Percentiles rank a stretch among this genome's conserved stretches.
phyloP scores from a whole-genome alignment of 148 eudicot genomes.

The Dysphania ambrosioides region DNA sequence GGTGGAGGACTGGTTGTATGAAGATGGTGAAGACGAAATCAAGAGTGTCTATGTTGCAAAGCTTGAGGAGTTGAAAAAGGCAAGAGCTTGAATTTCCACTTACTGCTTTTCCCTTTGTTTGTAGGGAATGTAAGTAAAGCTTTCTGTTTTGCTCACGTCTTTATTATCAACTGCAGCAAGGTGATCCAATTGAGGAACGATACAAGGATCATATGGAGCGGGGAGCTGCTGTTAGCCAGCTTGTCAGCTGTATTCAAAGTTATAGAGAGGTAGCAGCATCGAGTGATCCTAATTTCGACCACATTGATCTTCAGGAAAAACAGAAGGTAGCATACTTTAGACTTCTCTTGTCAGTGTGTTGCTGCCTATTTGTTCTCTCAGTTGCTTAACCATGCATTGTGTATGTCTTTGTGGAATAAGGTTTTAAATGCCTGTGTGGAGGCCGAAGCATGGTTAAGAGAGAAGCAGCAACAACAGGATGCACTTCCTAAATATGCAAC shows the following conservation, averaged over 20 bases:
- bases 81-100: slow-evolving; percentile 10
- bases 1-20: slow-evolving; percentile 94
- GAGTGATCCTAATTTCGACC: slow-evolving; percentile 75
- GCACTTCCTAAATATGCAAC: slow-evolving; percentile 63
- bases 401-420: slow-evolving; percentile 23
- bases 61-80: slow-evolving; percentile 95
- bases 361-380: background rate
- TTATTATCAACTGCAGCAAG: slow-evolving; percentile 55
- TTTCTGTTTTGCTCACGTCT: background rate
- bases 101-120: background rate
- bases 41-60: slow-evolving; percentile 88
- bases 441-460: slow-evolving; percentile 85
- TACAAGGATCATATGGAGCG: slow-evolving; percentile 68
- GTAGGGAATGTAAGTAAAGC: background rate
- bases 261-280: slow-evolving; percentile 74
- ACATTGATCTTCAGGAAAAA: slow-evolving; percentile 74
- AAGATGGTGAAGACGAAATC: slow-evolving; percentile 95
- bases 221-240: slow-evolving; percentile 58
- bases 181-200: slow-evolving; percentile 86
- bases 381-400: background rate
- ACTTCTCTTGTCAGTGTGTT: background rate
- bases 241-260: slow-evolving; percentile 48
- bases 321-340: slow-evolving; percentile 85
- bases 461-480: slow-evolving; percentile 81
- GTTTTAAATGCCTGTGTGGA: slow-evolving; percentile 65